Conservation (phyloP, 257 asterid genomes). For the Ocimum tenuiflorum region DNA sequence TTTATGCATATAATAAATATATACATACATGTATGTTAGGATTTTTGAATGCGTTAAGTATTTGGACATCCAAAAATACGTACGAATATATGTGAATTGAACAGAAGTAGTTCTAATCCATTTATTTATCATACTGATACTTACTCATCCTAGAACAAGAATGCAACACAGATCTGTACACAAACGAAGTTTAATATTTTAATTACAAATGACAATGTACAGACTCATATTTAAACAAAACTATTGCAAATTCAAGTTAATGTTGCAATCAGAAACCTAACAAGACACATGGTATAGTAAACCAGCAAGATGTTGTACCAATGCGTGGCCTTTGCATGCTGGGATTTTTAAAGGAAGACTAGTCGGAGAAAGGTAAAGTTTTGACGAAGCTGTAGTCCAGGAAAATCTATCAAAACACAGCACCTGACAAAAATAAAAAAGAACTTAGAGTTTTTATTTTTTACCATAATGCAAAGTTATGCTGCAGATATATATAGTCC, state of each 20-base stretch:
- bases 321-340: conserved; percentile 94
- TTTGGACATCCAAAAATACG: not conserved
- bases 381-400: conserved; percentile 81
- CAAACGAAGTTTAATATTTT: too few species aligned
- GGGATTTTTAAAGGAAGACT: conserved; percentile 86
- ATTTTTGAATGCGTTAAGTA: not conserved
- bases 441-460: conserved; percentile 7
- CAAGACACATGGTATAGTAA: not conserved
- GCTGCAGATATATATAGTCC: not conserved
- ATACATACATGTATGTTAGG: not conserved
- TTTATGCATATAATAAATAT: not conserved
- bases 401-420: conserved; percentile 74
- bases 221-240: not conserved
- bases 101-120: not conserved
- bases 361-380: conserved; percentile 83
- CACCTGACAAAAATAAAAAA: conserved; percentile 41
- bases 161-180: not conserved
- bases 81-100: not conserved
- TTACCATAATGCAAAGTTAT: conserved; percentile 10
- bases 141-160: not conserved
- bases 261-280: conserved; percentile 11
- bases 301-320: conserved; percentile 45
- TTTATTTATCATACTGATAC: not conserved
- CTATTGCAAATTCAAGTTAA: not conserved
- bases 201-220: not conserved